Conservation (phyloP, 257 asterid genomes). For the Ilex aquifolium region DNA sequence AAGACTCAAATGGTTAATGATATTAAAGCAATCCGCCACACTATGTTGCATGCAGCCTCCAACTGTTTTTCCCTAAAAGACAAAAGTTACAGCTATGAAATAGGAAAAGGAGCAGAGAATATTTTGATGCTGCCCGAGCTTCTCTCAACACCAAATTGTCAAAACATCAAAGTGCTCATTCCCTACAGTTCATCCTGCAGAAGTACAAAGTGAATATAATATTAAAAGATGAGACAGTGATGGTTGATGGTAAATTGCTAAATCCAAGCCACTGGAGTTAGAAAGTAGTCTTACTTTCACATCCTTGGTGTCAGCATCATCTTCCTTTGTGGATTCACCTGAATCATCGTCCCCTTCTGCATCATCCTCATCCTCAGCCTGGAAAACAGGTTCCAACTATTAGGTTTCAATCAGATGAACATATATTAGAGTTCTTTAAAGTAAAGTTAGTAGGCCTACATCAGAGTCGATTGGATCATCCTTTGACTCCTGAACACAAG, state of each 20-base stretch:
- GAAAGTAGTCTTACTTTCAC: constrained; percentile 39
- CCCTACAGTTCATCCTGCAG: constrained; percentile 77
- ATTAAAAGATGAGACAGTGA: no score
- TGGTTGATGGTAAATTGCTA: neutral
- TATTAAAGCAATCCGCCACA: constrained; percentile 22
- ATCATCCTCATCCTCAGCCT: constrained; percentile 46
- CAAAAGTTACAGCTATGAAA: constrained; percentile 25
- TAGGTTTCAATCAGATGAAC: neutral
- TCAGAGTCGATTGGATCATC: constrained; percentile 55
- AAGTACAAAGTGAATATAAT: no score
- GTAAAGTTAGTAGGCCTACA: constrained; percentile 19
- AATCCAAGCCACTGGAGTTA: neutral
- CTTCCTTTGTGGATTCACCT: constrained; percentile 33
- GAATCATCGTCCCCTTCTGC: constrained; percentile 40
- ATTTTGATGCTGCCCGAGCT: constrained; percentile 11
- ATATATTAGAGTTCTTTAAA: neutral
- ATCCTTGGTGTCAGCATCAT: constrained; percentile 26
- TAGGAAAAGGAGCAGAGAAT: constrained; percentile 8
- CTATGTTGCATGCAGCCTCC: constrained; percentile 23
- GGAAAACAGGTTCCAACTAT: neutral
- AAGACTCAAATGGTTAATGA: constrained; percentile 15
- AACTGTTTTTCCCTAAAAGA: constrained; percentile 20
- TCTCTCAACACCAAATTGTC: constrained; percentile 16
- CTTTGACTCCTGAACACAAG: constrained; percentile 37
- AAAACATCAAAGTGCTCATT: neutral